Percentiles rank a stretch among this genome's conserved stretches.
Evolutionary conservation across 257 asterid genomes (phyloP).

Genomic region (Solanum tacnaense): DNA sequence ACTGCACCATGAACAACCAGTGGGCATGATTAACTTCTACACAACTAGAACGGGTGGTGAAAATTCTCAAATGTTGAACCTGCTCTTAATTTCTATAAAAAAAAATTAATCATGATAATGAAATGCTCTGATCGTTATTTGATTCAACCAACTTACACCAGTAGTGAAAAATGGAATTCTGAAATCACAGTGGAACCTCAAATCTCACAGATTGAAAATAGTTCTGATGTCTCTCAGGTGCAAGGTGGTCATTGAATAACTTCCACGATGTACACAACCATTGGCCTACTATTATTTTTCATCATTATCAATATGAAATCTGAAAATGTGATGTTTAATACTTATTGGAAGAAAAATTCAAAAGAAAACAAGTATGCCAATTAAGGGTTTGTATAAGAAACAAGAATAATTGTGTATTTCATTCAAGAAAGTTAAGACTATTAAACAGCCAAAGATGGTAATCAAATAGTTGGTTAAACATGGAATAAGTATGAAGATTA

Average conservation of each 20-base stretch:
- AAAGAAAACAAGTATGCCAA: background rate
- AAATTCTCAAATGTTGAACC: background rate
- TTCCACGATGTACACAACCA: background rate
- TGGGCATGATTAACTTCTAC: background rate
- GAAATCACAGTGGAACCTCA: background rate
- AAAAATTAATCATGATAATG: background rate
- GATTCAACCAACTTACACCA: background rate
- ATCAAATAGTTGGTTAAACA: background rate
- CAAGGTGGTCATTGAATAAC: background rate
- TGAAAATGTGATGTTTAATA: background rate
- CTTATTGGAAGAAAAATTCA: background rate
- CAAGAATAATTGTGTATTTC: background rate
- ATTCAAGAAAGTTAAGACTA: background rate
- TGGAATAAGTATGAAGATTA: background rate
- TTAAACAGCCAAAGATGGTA: background rate
- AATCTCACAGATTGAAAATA: background rate
- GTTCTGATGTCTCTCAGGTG: background rate
- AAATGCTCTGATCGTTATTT: background rate
- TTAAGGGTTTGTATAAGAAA: background rate
- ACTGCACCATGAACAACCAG: background rate
- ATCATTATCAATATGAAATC: background rate
- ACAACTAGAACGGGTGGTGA: background rate
- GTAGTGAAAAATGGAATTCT: background rate
- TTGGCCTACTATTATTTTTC: background rate
- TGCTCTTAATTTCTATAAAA: background rate